Conservation (phyloP, 257 asterid species). For the Plectranthus barbatus region DNA sequence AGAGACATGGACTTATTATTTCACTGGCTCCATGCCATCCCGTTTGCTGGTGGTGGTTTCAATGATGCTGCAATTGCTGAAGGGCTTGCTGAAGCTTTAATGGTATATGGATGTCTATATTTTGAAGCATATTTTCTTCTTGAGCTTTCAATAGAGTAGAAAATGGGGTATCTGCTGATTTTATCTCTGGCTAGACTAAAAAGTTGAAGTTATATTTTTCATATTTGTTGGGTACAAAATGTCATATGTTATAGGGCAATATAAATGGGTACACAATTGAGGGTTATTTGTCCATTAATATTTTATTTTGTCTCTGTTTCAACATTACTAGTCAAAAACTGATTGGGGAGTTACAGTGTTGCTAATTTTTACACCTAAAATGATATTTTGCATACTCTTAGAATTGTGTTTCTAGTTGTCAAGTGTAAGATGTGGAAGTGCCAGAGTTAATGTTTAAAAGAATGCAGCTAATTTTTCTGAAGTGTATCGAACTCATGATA, state of each 20-base stretch:
- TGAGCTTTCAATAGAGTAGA: neutral
- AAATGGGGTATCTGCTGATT: neutral
- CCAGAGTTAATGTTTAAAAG: neutral
- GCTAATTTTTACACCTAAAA: neutral
- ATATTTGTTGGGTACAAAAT: neutral
- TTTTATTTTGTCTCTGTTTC: neutral
- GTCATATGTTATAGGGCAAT: neutral
- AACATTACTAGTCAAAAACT: neutral
- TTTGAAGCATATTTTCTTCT: slow-evolving; percentile 4
- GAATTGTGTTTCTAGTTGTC: neutral
- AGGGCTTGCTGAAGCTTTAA: slow-evolving; percentile 90
- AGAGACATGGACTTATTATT: slow-evolving; percentile 65
- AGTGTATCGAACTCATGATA: neutral
- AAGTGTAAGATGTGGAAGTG: neutral
- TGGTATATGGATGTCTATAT: slow-evolving; percentile 35
- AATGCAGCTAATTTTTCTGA: neutral
- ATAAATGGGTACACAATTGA: neutral
- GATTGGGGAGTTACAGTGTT: neutral
- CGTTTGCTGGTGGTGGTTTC: slow-evolving; percentile 88
- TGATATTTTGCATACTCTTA: neutral
- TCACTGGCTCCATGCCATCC: slow-evolving; percentile 85
- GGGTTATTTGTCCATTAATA: neutral
- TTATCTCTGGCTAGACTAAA: neutral
- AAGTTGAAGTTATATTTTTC: neutral
- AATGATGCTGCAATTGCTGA: slow-evolving; percentile 87